Evolutionary conservation across 495 filamentous ascomycete genomes (phyloP).

Genomic region (Talaromyces wortmannii): DNA sequence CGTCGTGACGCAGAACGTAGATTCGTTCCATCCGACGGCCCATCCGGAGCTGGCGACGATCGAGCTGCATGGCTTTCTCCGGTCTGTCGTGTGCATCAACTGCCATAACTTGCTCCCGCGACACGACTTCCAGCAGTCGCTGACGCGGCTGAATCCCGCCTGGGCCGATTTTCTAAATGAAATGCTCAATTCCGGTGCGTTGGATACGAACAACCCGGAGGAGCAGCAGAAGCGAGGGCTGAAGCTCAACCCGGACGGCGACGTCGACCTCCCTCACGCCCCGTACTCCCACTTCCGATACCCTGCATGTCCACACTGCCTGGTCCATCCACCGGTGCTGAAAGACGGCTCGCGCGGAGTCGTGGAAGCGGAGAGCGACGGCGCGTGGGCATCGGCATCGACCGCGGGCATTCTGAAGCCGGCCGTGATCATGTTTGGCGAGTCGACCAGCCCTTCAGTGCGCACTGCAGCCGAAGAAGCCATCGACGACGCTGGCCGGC

Average conservation of each 20-base stretch:
- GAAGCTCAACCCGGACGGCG: constrained; percentile 87
- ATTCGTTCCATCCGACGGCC: constrained; percentile 77
- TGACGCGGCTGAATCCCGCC: constrained; percentile 73
- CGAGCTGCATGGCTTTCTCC: constrained; percentile 87
- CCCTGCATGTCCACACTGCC: constrained; percentile 78
- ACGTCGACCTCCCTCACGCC: constrained; percentile 83
- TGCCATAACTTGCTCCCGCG: constrained; percentile 63
- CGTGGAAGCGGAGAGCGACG: constrained; percentile 69
- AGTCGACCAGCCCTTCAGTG: constrained; percentile 62
- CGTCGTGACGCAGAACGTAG: constrained; percentile 94
- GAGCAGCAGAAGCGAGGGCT: constrained; percentile 63
- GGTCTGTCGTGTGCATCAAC: constrained; percentile 73
- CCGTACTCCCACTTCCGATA: constrained; percentile 88
- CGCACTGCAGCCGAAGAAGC: constrained; percentile 73
- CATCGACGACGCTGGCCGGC: constrained; percentile 63
- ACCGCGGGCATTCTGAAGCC: constrained; percentile 84
- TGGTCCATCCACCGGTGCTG: constrained; percentile 55
- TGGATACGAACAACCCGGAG: constrained; percentile 68
- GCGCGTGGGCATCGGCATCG: constrained; percentile 65
- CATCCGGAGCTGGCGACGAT: constrained; percentile 71
- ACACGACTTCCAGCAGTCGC: constrained; percentile 64
- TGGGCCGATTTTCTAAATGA: constrained; percentile 75
- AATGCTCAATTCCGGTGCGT: constrained; percentile 62
- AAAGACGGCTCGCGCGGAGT: constrained; percentile 59
- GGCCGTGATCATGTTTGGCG: constrained; percentile 91